Base-by-base conservation (phyloP, 225 moss, liverwort and hornwort genomes). In the Pseudisothecium myosuroides region DNA sequence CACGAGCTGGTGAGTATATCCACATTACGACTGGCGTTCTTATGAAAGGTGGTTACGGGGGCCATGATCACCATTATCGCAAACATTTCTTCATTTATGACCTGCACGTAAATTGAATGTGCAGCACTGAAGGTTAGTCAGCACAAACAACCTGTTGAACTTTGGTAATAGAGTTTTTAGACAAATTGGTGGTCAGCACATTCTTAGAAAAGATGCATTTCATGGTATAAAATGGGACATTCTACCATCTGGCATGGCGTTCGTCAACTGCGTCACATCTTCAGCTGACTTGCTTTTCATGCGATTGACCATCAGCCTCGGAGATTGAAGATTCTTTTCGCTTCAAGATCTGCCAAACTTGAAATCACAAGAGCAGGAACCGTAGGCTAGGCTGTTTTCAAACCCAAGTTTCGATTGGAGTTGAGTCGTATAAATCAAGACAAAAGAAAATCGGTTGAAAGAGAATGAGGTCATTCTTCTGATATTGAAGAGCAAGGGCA, bases 61-160 rank as follows among this genome's bases (percentile, higher is more conserved):
- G 96, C 93, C 97, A 96, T 95, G 75, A 96, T 87, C 76, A 96
- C 96, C 91, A 96, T 78, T 52, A 93, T 95, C 27, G 96, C 94
- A 89, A 96, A 97, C n/a, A 96, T 26, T 80, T 96, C 92, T 89
- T 95, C 79, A 83, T 92, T 92, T 55, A 96, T 81, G 58, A 95
- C 96, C 96, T 97, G 92, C 72, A 89, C 50, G 64, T 23, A 21
- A 43, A 60, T 23, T 15, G 15, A 47, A 84, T 71, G 66, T 63
- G 43, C 59, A 78, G 34, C 55, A 52, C 49, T 55, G 13, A 65
- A 65, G 36, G 28, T 88, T 27, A 73, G 79, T 86, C 52, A 27
- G 26, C 43, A 36, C 45, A 59, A 37, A 55, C 8, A 18, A 82
- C 4, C 52, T 14, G 43, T n/a, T 52, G 52, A 5, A 19, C 15